Percentiles rank a stretch among this genome's conserved stretches.
These are phyloP conservation scores for Starmerella vaccinii DNA, from an alignment of 805 yeast genomes.

Conservation along the genomic window DNA sequence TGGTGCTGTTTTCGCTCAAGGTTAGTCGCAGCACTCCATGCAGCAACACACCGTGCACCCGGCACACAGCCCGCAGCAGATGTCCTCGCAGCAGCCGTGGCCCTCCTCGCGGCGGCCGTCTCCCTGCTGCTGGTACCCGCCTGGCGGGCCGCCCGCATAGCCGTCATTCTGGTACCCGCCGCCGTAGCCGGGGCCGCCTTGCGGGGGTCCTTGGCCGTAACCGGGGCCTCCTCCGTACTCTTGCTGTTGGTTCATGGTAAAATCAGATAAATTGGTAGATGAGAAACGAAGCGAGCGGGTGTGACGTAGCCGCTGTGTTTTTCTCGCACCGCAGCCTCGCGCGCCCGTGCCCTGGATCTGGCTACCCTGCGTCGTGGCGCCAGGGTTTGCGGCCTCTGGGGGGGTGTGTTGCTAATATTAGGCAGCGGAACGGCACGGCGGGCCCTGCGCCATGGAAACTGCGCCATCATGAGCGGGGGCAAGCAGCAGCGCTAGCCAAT, in stretches of 20 bases:
- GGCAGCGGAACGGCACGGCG: constrained; percentile 1
- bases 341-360: neutral
- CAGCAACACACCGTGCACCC: constrained; percentile 31
- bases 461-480: too few species aligned
- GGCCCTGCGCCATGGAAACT: too few species aligned
- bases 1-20: too few species aligned
- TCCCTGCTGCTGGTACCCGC: constrained; percentile 1
- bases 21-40: constrained; percentile 24
- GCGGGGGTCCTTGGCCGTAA: neutral
- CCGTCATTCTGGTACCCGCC: constrained; percentile 13
- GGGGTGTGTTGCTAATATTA: neutral
- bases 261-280: too few species aligned
- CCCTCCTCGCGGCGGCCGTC: constrained; percentile 4
- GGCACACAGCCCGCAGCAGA: constrained; percentile 32
- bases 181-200: constrained; percentile 7
- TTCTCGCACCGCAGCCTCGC: neutral
- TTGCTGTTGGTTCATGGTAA: neutral
- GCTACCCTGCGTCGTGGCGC: neutral
- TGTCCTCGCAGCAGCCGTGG: constrained; percentile 22
- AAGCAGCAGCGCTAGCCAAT: too few species aligned
- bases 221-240: neutral
- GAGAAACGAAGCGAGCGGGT: too few species aligned
- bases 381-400: neutral
- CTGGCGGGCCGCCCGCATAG: constrained; percentile 9
- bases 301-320: neutral